Evolutionary conservation across 2,329 filamentous ascomycete genomes (phyloP).

Genomic region (Torrubiellomyces zombiae): DNA sequence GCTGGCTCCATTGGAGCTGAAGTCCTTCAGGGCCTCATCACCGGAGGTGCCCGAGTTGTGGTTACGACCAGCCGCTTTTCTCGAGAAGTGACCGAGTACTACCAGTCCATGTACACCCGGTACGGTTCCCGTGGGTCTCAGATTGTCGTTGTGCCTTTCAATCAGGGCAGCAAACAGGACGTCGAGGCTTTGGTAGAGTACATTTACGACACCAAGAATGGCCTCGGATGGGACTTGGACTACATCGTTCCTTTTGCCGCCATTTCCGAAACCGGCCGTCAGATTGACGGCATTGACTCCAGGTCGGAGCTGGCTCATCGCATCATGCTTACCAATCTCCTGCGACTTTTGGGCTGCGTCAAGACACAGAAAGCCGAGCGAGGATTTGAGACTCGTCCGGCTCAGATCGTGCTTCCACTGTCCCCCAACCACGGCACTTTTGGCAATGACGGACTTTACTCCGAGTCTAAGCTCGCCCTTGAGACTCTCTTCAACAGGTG

Average conservation of each 20-base stretch:
- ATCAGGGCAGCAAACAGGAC: slow-evolving; percentile 96
- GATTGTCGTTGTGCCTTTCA: slow-evolving; percentile 96
- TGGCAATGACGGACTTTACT: slow-evolving; percentile 93
- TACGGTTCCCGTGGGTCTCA: slow-evolving; percentile 89
- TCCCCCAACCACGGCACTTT: slow-evolving; percentile 98
- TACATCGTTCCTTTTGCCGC: slow-evolving; percentile 92
- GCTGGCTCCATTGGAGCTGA: slow-evolving; percentile 96
- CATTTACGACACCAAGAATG: slow-evolving; percentile 92
- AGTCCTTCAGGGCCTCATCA: slow-evolving; percentile 87
- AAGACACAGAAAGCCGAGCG: slow-evolving; percentile 79
- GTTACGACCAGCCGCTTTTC: slow-evolving; percentile 97
- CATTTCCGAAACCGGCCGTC: slow-evolving; percentile 92
- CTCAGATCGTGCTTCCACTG: slow-evolving; percentile 87
- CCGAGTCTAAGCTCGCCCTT: slow-evolving; percentile 90
- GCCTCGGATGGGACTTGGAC: slow-evolving; percentile 95
- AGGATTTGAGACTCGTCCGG: slow-evolving; percentile 86
- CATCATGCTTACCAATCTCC: slow-evolving; percentile 95
- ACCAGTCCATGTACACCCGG: slow-evolving; percentile 94
- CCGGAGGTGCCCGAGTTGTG: slow-evolving; percentile 88
- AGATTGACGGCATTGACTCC: slow-evolving; percentile 92
- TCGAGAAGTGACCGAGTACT: slow-evolving; percentile 95
- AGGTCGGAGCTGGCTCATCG: slow-evolving; percentile 96
- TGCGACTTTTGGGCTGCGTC: slow-evolving; percentile 77
- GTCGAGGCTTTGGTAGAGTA: slow-evolving; percentile 88
- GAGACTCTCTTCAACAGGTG: slow-evolving; percentile 98